Base-by-base conservation (phyloP, 2,329 filamentous ascomycete genomes). In the Epichloe bromicola region DNA sequence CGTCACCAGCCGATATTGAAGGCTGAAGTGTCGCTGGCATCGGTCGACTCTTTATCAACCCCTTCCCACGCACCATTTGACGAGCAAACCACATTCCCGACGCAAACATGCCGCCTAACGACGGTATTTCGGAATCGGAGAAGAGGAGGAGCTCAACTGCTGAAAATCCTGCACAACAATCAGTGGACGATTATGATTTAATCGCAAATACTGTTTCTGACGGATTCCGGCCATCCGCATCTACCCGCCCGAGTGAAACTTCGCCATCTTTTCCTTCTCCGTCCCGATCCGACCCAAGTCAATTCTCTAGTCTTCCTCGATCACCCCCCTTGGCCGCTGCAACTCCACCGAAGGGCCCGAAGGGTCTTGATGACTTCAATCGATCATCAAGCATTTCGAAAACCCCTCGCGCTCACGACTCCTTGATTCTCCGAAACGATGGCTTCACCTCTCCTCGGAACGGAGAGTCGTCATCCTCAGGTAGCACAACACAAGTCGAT, bases 361-460 rank as follows among this genome's bases (percentile, higher is more conserved):
- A 63, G 53, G 57, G 51, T 12, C 36, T 48, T 15, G 26, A 56
- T 12, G 57, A 57, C 48, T 56, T 61, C 33, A 63, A 64, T 51
- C 69, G 75, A 52, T 71, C 75, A 38, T 78, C 76, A 3, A 82
- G 79, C 61, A 74, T 74, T 46, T 68, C 74, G 14, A 83, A 83
- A 55, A 69, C 74, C n/a, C 70, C 69, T 5, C 67, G 66, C 12
- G 66, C 63, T 6, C 66, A 72, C 26, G 76, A 79, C 53, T 73
- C 74, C 15, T 67, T 80, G 15, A 67, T 74, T 8, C 65, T 79
- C 37, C 69, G 72, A 45, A 71, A 79, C 54, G 76, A 80, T 57
- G 75, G 74, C 15, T 66, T 61, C 5, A 67, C 66, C 26, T 44
- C 55, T 11, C 37, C 52, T 17, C 51, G 51, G n/a, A 34, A 47